These are phyloP conservation scores for Athelia sp. DNA, from an alignment of 1,284 basidiomycete species.

Conservation along the genomic window DNA sequence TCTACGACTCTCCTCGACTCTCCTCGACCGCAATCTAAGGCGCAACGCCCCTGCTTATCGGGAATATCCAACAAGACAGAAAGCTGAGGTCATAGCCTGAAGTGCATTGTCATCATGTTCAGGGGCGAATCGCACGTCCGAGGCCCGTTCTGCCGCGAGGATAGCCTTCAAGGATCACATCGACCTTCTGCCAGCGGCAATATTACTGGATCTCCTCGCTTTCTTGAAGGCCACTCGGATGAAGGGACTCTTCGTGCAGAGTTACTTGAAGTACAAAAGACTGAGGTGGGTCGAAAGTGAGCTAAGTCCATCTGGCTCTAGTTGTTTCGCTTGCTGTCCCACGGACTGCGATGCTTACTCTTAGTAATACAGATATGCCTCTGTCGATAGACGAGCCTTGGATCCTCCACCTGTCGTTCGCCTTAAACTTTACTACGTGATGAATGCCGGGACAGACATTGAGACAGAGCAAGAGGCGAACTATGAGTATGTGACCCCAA, in stretches of 20 bases:
- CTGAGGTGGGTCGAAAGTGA: slow-evolving; percentile 26
- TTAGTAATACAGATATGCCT: neutral
- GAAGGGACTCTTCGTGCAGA: slow-evolving; percentile 22
- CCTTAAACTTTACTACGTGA: slow-evolving; percentile 18
- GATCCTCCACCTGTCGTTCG: slow-evolving; percentile 24
- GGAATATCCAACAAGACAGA: no score
- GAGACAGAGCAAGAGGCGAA: slow-evolving; percentile 15
- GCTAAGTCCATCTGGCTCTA: slow-evolving; percentile 2
- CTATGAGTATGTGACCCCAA: slow-evolving; percentile 11
- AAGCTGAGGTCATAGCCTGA: no score
- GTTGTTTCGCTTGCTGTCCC: neutral
- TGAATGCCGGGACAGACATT: slow-evolving; percentile 14
- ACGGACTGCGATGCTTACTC: no score
- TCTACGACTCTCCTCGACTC: no score
- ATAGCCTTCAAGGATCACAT: no score
- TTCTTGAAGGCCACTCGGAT: neutral
- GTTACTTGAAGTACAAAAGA: slow-evolving; percentile 24
- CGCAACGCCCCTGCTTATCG: no score
- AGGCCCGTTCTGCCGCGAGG: no score
- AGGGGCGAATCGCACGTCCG: no score
- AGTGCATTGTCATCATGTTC: no score
- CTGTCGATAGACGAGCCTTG: slow-evolving; percentile 18
- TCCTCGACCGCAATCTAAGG: no score
- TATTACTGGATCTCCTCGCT: no score
- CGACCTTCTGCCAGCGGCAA: no score